Evolutionary conservation across 2,329 filamentous ascomycete genomes (phyloP), one percentile per base, ranked within the genome.

Genomic region (Fusarium vanettenii): DNA sequence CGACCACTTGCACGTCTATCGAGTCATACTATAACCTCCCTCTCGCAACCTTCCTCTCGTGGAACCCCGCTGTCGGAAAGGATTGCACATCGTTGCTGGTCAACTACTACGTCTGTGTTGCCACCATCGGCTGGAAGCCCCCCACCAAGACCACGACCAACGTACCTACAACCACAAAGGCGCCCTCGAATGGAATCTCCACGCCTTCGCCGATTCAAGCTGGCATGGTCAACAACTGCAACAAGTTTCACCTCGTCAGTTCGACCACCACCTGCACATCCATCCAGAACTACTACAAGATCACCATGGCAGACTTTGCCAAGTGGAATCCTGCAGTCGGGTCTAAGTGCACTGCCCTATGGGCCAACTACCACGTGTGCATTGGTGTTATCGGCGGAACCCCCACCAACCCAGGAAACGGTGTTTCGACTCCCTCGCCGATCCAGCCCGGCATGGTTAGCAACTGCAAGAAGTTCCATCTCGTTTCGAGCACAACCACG

Each of bases 401-500:
- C 16, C 33, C 43, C 14, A 67, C 39, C 5, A 52, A 65, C 5
- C 66, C 56, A 1, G 56, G 27, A 1, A 70, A 64, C 18, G 75
- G 73, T 1, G 71, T 80, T 35, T 37, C 71, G 1, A 82, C 79
- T 6, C 80, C 81, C 1, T 73, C 75, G 9, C 80, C 81, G 3
- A 79, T 70, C 9, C 80, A 82, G 61, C 62, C 75, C 2, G 78
- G 75, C 41, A 81, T 83, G 75, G 73, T 76, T 8, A 62, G 60
- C 10, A 80, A 79, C 65, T 82, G 81, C 29, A 74, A 80, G 14
- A 78, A 70, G 41, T 82, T 82, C 57, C 70, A 81, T 59, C 55
- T 70, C 2, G 67, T 82, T 0, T 39, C 71, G 5, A 35, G 33
- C 10, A 50, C 39, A 11, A 43, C 39, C n/a, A 43, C 39, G 6